Evolutionary conservation across 169 alveolate genomes (phyloP), one percentile per base, ranked within the genome.

Genomic region (Cryptosporidium sp.): DNA sequence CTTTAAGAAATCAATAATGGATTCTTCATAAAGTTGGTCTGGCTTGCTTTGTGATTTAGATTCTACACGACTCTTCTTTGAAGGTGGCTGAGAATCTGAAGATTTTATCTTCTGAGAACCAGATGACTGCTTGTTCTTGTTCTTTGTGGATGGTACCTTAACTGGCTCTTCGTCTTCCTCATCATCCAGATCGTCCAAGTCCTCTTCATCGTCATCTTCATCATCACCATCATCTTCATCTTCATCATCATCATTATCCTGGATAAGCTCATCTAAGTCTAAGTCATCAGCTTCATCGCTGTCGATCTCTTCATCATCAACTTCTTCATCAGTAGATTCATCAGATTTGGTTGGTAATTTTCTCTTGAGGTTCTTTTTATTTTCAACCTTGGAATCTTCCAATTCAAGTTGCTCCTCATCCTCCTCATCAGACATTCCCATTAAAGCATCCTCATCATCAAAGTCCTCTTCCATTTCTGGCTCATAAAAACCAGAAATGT

Each of bases 401-500:
- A 55, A 55, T 26, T 84, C 91, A 0, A 74, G 80, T 1, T 92
- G 92, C 3, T 86, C 94, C 0, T 86, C 93, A 0, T 92, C 94
- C 1, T 92, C 94, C 1, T 92, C 94, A 8, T 92, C 94, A 14
- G 92, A 80, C 80, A 39, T 55, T 86, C 26, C 92, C 93, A 18
- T 92, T 86, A 29, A 73, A 9, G 92, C 94, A n/a, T 92, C 94
- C 5, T 92, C 92, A 16, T 91, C 94, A 5, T 85, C 92, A 69
- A 86, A 91, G 14, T 89, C 91, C 16, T 86, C 92, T 29, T 74
- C 91, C 61, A 92, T 62, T 18, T 94, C 97, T 10, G 97, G 97
- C 85, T 96, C 98, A 86, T 94, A 96, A 84, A 94, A 96, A 10
- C 98, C 98, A 48, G 95, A 93, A 50, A 96, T 85, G 91, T 95